These are phyloP conservation scores for Brassica carinata DNA, from an alignment of 345 rosid species.

Conservation along the genomic window DNA sequence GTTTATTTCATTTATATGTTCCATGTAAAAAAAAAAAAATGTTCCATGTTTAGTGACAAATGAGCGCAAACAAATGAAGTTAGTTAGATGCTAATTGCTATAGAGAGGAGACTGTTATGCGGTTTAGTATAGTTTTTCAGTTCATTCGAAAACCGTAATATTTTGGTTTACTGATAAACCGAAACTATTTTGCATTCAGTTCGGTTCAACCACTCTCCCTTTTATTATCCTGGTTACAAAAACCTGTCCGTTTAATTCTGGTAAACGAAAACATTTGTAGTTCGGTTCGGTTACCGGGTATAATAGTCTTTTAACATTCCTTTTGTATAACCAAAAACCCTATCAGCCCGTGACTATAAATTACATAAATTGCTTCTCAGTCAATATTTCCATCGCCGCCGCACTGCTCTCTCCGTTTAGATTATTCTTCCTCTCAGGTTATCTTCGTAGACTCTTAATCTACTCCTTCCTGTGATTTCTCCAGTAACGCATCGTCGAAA, in stretches of 20 bases:
- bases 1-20: not conserved
- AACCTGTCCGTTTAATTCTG: not conserved
- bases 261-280: not conserved
- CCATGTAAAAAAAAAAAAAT: not conserved
- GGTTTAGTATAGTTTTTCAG: not conserved
- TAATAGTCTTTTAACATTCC: not conserved
- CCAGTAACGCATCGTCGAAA: not conserved
- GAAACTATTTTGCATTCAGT: not conserved
- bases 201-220: not conserved
- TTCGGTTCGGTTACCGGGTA: slow-evolving; percentile 19
- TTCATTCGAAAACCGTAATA: not conserved
- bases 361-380: not conserved
- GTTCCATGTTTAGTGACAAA: not conserved
- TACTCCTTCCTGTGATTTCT: not conserved
- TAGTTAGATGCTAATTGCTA: not conserved
- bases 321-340: slow-evolving; percentile 23
- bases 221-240: not conserved
- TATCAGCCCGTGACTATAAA: slow-evolving; percentile 17
- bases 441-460: not conserved
- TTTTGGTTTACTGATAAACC: not conserved
- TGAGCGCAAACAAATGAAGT: not conserved
- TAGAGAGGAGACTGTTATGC: not conserved
- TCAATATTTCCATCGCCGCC: slow-evolving; percentile 21
- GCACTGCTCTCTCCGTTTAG: not conserved
- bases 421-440: slow-evolving; percentile 24